Evolutionary conservation across 306 rosid genomes (phyloP), one percentile per base, ranked within the genome.

Genomic region (Casuarina glauca): DNA sequence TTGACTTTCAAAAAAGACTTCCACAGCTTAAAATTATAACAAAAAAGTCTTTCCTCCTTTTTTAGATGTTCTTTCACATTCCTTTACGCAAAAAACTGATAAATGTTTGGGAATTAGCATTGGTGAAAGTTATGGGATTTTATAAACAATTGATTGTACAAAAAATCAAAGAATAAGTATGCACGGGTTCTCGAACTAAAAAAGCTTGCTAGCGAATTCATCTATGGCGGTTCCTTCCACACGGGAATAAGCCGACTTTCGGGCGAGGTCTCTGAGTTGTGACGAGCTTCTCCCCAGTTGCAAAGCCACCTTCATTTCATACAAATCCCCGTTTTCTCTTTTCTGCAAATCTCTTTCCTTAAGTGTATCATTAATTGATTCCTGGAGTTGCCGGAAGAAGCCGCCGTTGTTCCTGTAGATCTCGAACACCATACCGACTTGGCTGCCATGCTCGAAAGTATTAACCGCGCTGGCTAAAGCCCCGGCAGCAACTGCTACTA

Each of bases 371-470:
- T 82, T 89, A 62, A 92, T 73, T 1, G 87, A 79, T 1, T 70
- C 78, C 60, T 92, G 90, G 42, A 92, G 2, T 72, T 74, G 35
- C 35, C 70, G 50, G 60, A 92, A 92, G 77, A 87, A 86, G 0
- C 96, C 97, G 0, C 73, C 96, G 17, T 84, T 81, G 72, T 69
- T 48, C 55, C 93, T 87, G 9, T 92, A 92, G 91, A 92, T 83
- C 81, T 92, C 97, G 26, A 90, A 73, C 79, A 92, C 86, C 96
- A 84, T 90, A 2, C 97, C 97, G 2, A 92, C 84, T 80, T 92
- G 97, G 2, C 78, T 90, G 35, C 90, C 96, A 58, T 92, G 97
- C 58, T 84, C 87, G 4, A 90, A 87, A 7, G 89, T 72, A 75
- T 87, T 92, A 15, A 88, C 61, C 1, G 76, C 89, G 0, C 82